phyloP scores from a whole-genome alignment of 305 asterid species.

The Fraxinus baroniana region DNA sequence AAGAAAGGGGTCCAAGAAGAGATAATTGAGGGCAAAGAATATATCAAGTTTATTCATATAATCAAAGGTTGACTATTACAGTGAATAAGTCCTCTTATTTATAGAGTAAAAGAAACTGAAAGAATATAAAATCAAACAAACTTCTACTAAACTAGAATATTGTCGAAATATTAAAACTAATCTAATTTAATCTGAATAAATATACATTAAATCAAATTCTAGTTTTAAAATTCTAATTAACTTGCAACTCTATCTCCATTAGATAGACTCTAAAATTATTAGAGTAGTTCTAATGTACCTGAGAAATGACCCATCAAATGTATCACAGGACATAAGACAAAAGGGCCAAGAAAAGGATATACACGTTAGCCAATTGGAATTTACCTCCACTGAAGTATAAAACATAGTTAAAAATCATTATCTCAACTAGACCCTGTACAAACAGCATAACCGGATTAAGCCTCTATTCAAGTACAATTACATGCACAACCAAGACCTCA shows the following conservation, averaged over 20 bases:
- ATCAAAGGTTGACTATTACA: background rate
- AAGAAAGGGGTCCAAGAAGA: background rate
- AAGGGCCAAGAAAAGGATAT: background rate
- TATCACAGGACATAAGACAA: background rate
- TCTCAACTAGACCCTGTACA: background rate
- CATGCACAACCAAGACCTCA: background rate
- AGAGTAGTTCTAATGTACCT: background rate
- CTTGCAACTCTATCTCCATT: background rate
- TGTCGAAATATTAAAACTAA: background rate
- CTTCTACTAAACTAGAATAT: background rate
- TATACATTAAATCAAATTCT: background rate
- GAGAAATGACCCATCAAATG: background rate
- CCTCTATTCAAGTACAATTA: background rate
- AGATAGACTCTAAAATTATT: background rate
- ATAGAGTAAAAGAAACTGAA: background rate
- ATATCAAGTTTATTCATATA: background rate
- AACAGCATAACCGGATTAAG: background rate
- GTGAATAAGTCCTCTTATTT: background rate
- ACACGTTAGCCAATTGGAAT: background rate
- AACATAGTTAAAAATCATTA: background rate
- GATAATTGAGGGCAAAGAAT: background rate
- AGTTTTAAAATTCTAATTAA: background rate
- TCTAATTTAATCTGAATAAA: background rate
- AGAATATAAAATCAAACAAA: background rate
- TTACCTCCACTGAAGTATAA: background rate